A percentile compares a stretch with the other conserved stretches of the same genome.
phyloP scores from a whole-genome alignment of 371 early-diverging fungal species.

The Mucor indicus region DNA sequence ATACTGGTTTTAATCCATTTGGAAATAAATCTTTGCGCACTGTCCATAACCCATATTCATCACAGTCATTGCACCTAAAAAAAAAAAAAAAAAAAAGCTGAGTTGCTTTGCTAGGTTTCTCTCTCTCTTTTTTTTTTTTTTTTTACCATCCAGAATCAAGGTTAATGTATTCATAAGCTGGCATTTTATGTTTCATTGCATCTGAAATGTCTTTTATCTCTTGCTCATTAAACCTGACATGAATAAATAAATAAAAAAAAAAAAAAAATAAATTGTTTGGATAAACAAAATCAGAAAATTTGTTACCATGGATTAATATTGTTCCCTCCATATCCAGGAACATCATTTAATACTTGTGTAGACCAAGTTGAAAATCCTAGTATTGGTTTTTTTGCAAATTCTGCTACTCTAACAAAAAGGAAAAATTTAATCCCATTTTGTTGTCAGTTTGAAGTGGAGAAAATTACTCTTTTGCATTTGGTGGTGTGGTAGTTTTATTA shows the following conservation, averaged over 20 bases:
- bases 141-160: constrained; percentile 47
- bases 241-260: not conserved
- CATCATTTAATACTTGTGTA: constrained; percentile 37
- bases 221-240: constrained; percentile 35
- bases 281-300: not conserved
- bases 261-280: not conserved
- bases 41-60: constrained; percentile 42
- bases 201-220: constrained; percentile 33
- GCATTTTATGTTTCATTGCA: constrained; percentile 36
- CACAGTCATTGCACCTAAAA: constrained; percentile 33
- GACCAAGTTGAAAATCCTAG: constrained; percentile 51
- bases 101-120: not conserved
- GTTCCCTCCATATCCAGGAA: constrained; percentile 44
- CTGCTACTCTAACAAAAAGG: constrained; percentile 15
- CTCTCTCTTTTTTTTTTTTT: not conserved
- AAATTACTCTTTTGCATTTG: not conserved
- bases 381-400: constrained; percentile 33
- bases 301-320: constrained; percentile 14
- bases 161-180: constrained; percentile 42
- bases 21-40: constrained; percentile 38
- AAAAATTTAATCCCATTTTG: not conserved
- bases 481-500: not conserved
- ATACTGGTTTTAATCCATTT: constrained; percentile 25
- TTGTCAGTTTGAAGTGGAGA: not conserved
- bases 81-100: not conserved